These are phyloP conservation scores for Thinopyrum elongatum DNA, from an alignment of 176 grass and related monocot species.

Conservation along the genomic window DNA sequence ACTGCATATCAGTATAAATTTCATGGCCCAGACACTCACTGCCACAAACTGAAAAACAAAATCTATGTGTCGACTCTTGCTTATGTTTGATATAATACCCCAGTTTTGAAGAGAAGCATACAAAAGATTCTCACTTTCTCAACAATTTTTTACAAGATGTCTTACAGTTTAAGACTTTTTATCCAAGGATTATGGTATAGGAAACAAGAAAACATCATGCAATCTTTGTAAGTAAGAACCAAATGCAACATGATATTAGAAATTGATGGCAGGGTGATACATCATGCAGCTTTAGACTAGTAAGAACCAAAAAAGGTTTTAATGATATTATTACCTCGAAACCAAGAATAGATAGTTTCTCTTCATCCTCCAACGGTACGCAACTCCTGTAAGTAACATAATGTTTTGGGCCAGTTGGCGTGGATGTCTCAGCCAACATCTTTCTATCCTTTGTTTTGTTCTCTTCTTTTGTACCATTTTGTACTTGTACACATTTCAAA, in stretches of 20 bases:
- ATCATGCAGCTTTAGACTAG: not conserved
- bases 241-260: too few species aligned
- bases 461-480: conserved; percentile 51
- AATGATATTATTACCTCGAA: conserved; percentile 75
- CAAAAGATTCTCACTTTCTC: not conserved
- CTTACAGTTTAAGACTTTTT: not conserved
- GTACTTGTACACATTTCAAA: conserved; percentile 66
- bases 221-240: too few species aligned
- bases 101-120: not conserved
- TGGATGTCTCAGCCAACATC: conserved; percentile 56
- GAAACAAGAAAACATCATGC: conserved; percentile 4
- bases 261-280: not conserved
- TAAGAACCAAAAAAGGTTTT: not conserved
- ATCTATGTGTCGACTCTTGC: not conserved
- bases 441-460: conserved; percentile 60
- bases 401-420: conserved; percentile 29
- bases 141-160: not conserved
- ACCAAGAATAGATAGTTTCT: conserved; percentile 80
- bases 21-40: not conserved
- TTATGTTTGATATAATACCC: conserved; percentile 1
- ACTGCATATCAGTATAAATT: not conserved
- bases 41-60: not conserved
- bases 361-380: conserved; percentile 64
- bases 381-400: conserved; percentile 95
- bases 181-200: not conserved